Percentiles rank a stretch among this genome's conserved stretches.
Evolutionary conservation across 345 rosid genomes (phyloP).

Genomic region (Carallia brachiata): DNA sequence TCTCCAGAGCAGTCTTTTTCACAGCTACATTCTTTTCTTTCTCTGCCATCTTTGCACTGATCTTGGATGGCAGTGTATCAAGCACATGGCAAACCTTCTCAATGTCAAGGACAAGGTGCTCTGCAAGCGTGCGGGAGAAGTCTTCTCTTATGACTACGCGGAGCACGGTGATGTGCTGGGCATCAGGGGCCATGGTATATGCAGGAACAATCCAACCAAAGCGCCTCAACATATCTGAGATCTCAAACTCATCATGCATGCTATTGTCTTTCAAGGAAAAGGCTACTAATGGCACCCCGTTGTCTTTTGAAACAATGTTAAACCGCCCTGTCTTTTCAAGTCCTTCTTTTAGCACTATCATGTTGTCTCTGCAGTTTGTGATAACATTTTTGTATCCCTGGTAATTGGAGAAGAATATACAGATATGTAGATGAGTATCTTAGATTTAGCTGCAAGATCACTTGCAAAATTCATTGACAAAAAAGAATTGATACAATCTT

Average conservation of each 20-base stretch:
- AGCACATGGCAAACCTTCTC: slow-evolving; percentile 25
- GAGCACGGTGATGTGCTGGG: slow-evolving; percentile 28
- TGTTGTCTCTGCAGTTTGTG: slow-evolving; percentile 36
- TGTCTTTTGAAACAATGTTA: slow-evolving; percentile 26
- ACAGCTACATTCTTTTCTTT: not conserved
- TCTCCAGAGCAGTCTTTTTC: slow-evolving; percentile 11
- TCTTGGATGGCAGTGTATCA: slow-evolving; percentile 18
- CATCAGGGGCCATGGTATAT: slow-evolving; percentile 34
- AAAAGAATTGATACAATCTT: too few species aligned
- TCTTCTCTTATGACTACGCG: slow-evolving; percentile 30
- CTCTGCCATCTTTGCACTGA: not conserved
- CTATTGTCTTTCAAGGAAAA: slow-evolving; percentile 28
- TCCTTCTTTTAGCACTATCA: slow-evolving; percentile 22
- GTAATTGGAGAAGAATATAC: too few species aligned
- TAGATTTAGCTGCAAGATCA: too few species aligned
- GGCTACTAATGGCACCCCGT: slow-evolving; percentile 29
- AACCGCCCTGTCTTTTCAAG: slow-evolving; percentile 27
- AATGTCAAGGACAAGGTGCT: slow-evolving; percentile 26
- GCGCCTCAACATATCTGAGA: slow-evolving; percentile 27
- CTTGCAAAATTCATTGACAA: too few species aligned
- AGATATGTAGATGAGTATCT: too few species aligned
- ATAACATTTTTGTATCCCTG: slow-evolving; percentile 29
- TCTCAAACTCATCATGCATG: slow-evolving; percentile 24
- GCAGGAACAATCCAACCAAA: slow-evolving; percentile 37
- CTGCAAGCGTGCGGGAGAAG: slow-evolving; percentile 28